phyloP scores from a whole-genome alignment of 176 grass and related monocot genomes.

The Phoenix dactylifera region DNA sequence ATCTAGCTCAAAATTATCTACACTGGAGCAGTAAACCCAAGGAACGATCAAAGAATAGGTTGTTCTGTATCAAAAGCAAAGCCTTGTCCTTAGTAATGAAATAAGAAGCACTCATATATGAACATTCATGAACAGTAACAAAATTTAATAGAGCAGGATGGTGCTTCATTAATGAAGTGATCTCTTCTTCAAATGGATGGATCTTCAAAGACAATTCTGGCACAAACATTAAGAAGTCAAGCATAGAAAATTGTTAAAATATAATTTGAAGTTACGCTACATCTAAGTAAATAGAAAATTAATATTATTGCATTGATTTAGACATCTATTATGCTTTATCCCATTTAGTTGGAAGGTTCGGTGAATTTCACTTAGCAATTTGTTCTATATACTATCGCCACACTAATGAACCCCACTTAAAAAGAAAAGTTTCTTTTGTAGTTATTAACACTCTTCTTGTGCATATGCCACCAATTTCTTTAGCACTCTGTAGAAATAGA shows the following conservation, averaged over 20 bases:
- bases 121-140: conserved; percentile 19
- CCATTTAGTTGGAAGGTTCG: too few species aligned
- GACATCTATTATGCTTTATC: too few species aligned
- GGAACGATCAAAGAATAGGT: conserved; percentile 81
- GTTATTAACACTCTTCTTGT: too few species aligned
- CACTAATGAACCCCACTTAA: too few species aligned
- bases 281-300: too few species aligned
- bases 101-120: conserved; percentile 34
- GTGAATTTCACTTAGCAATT: too few species aligned
- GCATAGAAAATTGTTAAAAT: not conserved
- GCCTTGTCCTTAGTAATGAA: conserved; percentile 19
- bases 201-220: conserved; percentile 47
- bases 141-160: conserved; percentile 28
- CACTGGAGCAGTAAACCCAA: conserved; percentile 87
- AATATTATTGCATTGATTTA: too few species aligned
- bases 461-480: too few species aligned
- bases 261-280: too few species aligned
- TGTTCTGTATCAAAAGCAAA: conserved; percentile 94
- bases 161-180: conserved; percentile 51
- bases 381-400: too few species aligned
- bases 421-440: too few species aligned
- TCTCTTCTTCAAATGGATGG: conserved; percentile 75
- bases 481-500: too few species aligned
- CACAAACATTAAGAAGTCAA: conserved; percentile 22
- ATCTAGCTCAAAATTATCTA: conserved; percentile 43